These are phyloP conservation scores for Penicillium hesseltinei DNA, from an alignment of 2,329 filamentous ascomycete species.

Conservation along the genomic window DNA sequence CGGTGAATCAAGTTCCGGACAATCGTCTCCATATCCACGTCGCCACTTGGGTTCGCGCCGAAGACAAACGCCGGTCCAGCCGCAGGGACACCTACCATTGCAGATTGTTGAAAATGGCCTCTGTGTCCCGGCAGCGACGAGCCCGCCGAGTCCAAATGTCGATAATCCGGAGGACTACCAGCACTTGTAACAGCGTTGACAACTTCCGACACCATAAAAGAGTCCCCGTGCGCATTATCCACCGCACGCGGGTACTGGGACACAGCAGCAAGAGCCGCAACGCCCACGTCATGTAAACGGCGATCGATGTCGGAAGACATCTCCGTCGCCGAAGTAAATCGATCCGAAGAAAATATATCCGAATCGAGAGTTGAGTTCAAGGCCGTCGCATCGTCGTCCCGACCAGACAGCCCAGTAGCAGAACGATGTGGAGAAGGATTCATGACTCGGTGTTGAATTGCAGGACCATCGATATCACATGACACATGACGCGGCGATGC, in stretches of 20 bases:
- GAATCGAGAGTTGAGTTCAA: background rate
- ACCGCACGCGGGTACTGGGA: slow-evolving; percentile 27
- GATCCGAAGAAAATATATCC: background rate
- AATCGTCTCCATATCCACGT: slow-evolving; percentile 19
- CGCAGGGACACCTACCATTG: background rate
- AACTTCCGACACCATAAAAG: slow-evolving; percentile 26
- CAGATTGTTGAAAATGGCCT: background rate
- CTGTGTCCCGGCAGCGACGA: slow-evolving; percentile 1
- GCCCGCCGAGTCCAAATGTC: slow-evolving; percentile 1
- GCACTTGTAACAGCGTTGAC: slow-evolving; percentile 29
- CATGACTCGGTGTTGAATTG: slow-evolving; percentile 18
- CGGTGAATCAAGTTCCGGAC: slow-evolving; percentile 22
- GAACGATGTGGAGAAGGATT: slow-evolving; percentile 13
- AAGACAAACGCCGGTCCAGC: slow-evolving; percentile 21
- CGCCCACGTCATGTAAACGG: slow-evolving; percentile 22
- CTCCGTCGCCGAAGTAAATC: background rate
- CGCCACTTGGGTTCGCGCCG: slow-evolving; percentile 2
- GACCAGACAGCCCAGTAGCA: background rate
- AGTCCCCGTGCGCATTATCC: slow-evolving; percentile 17
- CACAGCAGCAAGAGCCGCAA: slow-evolving; percentile 32
- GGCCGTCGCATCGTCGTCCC: slow-evolving; percentile 2
- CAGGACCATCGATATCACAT: slow-evolving; percentile 15
- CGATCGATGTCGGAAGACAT: slow-evolving; percentile 21
- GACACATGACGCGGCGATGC: slow-evolving; percentile 20
- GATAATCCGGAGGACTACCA: background rate